Base-by-base conservation (phyloP, 2,329 filamentous ascomycete genomes). In the Emmonsiellopsis sp. region DNA sequence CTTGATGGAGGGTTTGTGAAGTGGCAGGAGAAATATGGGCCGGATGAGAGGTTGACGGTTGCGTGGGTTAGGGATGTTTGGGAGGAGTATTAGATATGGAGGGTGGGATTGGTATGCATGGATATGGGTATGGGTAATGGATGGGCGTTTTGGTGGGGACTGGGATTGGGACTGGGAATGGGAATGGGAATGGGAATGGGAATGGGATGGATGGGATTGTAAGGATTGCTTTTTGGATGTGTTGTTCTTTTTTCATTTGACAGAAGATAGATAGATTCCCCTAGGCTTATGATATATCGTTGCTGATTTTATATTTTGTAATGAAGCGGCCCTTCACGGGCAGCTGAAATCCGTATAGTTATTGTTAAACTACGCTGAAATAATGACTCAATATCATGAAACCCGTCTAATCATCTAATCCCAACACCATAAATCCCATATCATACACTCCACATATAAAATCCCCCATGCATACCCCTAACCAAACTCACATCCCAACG, bases 1-100 rank as follows among this genome's bases (percentile, higher is more conserved):
- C 75, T 97, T 2, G 87, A 94, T 49, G 79, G 83, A 0, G 93
- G 93, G 1, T 98, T 97, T 66, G 80, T 83, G 11, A 82, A 85
- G 54, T 98, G 93, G 93, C 90, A 95, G 77, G 84, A 94, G 72
- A 75, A 79, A 60, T 86, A 72, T 71, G 92, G 90, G 0, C 75
- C 81, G 51, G 90, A 97, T 71, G 76, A 84, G 65, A 74, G 82
- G 58, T 72, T 98, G 68, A 97, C 93, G 0, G 88, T 95, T 69
- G 87, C 77, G 1, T 97, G 88, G 69, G 77, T 80, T 53, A 88
- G 87, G 72, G 88, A 95, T 71, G 73, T 97, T 48, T 97, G 92
- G 92, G 77, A 80, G 59, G 77, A 82, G 36, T 70, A 72, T 59
- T 71, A 53, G 60, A 11, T 44, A 33, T 6, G 39, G 9, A 2